phyloP scores from a whole-genome alignment of 371 early-diverging fungal genomes.

The Mucor circinelloides region DNA sequence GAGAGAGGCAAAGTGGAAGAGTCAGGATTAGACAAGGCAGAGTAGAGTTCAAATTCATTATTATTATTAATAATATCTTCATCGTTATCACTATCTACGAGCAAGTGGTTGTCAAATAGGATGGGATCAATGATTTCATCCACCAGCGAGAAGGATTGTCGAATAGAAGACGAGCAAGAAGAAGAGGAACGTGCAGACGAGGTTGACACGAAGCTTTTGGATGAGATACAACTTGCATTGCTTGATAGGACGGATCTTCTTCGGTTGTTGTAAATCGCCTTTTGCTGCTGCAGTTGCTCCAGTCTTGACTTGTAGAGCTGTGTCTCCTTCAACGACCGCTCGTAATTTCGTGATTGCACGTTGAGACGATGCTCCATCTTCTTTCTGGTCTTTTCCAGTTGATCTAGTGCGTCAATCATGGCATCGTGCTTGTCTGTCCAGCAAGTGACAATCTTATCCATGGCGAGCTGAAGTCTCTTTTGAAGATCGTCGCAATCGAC shows the following conservation, averaged over 20 bases:
- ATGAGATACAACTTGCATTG: conserved; percentile 13
- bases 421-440: conserved; percentile 22
- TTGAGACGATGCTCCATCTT: background rate
- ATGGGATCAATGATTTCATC: conserved; percentile 13
- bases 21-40: conserved; percentile 15
- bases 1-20: background rate
- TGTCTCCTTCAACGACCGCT: conserved; percentile 7
- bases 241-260: conserved; percentile 9
- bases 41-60: conserved; percentile 12
- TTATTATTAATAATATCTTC: background rate
- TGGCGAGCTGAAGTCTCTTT: conserved; percentile 2
- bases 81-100: background rate
- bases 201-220: conserved; percentile 10
- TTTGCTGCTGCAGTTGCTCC: conserved; percentile 7
- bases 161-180: conserved; percentile 1
- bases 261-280: background rate
- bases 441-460: conserved; percentile 6
- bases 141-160: background rate
- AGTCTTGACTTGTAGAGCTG: conserved; percentile 14
- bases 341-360: conserved; percentile 14
- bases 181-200: conserved; percentile 16
- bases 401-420: conserved; percentile 12
- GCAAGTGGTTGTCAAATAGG: background rate
- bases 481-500: conserved; percentile 15
- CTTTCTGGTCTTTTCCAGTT: conserved; percentile 6